These are phyloP conservation scores for Filosporella fistucella DNA, from an alignment of 495 filamentous ascomycete species.

Conservation along the genomic window DNA sequence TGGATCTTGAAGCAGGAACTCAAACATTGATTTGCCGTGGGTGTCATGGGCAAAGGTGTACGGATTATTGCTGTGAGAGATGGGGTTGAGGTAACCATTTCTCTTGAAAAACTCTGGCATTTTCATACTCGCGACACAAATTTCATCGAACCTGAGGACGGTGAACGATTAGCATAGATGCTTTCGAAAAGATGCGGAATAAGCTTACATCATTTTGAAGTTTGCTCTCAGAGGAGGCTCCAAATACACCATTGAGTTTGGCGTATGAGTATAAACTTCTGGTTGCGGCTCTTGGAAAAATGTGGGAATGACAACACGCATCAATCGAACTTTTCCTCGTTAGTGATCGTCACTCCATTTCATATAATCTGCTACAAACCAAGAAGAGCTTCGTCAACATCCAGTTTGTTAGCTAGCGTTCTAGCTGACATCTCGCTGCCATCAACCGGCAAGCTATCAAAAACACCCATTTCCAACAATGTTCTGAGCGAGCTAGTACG, in stretches of 20 bases:
- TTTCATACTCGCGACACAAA: not conserved
- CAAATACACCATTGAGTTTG: slow-evolving; percentile 22
- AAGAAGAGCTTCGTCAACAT: slow-evolving; percentile 11
- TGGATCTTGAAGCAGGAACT: slow-evolving; percentile 11
- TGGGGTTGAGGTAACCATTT: slow-evolving; percentile 15
- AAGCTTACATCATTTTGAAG: slow-evolving; percentile 17
- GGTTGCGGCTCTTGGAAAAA: slow-evolving; percentile 11
- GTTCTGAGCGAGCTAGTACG: slow-evolving; percentile 3
- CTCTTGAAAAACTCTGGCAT: slow-evolving; percentile 18
- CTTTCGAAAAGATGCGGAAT: not conserved
- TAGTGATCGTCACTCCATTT: not conserved
- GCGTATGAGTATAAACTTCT: slow-evolving; percentile 20
- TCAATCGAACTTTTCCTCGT: slow-evolving; percentile 9
- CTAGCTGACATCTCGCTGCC: not conserved
- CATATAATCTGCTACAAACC: not conserved
- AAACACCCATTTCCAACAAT: slow-evolving; percentile 14
- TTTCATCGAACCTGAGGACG: slow-evolving; percentile 17
- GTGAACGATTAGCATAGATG: not conserved
- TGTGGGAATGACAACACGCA: slow-evolving; percentile 7
- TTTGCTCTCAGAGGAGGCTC: slow-evolving; percentile 5
- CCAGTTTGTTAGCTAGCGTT: slow-evolving; percentile 5
- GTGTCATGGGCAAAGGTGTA: slow-evolving; percentile 22
- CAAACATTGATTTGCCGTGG: slow-evolving; percentile 17
- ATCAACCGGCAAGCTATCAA: slow-evolving; percentile 10
- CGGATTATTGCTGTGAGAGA: slow-evolving; percentile 14